Evolutionary conservation across 2,329 filamentous ascomycete species (phyloP).

Genomic region (Fusarium sp.): DNA sequence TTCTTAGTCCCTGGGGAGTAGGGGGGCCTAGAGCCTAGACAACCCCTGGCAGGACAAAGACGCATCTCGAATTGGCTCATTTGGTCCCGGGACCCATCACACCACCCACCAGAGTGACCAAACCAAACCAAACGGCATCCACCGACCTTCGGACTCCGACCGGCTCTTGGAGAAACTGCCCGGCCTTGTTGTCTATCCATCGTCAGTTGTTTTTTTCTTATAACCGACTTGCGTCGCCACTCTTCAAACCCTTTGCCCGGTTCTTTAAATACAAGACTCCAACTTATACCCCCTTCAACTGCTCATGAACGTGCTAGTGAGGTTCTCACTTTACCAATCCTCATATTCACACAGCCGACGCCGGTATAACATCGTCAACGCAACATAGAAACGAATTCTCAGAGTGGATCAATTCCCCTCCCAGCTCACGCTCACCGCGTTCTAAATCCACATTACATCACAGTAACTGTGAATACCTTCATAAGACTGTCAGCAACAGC

Average conservation of each 20-base stretch:
- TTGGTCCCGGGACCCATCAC: conserved; percentile 44
- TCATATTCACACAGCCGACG: conserved; percentile 27
- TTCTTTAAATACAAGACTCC: conserved; percentile 19
- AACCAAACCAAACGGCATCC: conserved; percentile 27
- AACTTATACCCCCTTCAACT: conserved; percentile 32
- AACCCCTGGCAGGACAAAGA: conserved; percentile 34
- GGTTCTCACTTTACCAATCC: conserved; percentile 29
- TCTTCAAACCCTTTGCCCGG: conserved; percentile 1
- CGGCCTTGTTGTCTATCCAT: conserved; percentile 29
- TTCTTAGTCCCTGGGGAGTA: neutral
- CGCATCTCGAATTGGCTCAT: conserved; percentile 43
- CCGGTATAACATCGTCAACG: conserved; percentile 38
- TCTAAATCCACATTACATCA: conserved; percentile 11
- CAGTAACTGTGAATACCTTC: conserved; percentile 6
- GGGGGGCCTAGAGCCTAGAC: neutral
- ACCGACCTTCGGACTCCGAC: conserved; percentile 45
- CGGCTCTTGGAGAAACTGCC: conserved; percentile 33
- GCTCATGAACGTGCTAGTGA: conserved; percentile 46
- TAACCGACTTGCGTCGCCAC: conserved; percentile 44
- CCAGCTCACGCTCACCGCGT: conserved; percentile 11
- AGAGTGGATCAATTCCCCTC: conserved; percentile 15
- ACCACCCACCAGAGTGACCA: conserved; percentile 41
- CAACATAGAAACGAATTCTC: conserved; percentile 25
- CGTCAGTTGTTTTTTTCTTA: conserved; percentile 36
- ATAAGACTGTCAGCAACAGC: conserved; percentile 4